These are phyloP conservation scores for Platanthera guangdongensis DNA, from an alignment of 106 monocot genomes.

Conservation along the genomic window DNA sequence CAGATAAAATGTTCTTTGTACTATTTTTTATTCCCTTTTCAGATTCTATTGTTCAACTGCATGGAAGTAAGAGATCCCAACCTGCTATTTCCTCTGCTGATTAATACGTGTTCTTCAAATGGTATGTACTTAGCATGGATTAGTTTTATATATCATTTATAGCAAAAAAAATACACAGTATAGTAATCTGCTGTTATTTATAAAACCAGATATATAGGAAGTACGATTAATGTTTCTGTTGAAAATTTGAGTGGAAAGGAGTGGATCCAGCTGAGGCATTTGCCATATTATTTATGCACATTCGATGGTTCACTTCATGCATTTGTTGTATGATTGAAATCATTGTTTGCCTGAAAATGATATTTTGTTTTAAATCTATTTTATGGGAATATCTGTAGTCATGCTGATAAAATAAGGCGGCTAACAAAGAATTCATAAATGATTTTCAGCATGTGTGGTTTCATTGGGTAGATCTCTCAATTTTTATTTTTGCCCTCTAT, in stretches of 20 bases:
- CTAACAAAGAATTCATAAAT: background rate
- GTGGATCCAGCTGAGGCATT: background rate
- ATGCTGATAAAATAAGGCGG: background rate
- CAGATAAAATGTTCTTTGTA: constrained; percentile 1
- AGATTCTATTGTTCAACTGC: constrained; percentile 96
- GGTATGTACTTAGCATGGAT: constrained; percentile 31
- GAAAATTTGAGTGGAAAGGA: background rate
- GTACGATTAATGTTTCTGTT: background rate
- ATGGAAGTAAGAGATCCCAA: constrained; percentile 84
- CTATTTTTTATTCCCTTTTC: constrained; percentile 7
- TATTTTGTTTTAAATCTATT: background rate
- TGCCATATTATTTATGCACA: no score
- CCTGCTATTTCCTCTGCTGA: constrained; percentile 57
- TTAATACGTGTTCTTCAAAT: constrained; percentile 41
- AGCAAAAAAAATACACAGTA: background rate
- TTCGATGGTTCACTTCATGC: no score
- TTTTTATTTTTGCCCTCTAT: background rate
- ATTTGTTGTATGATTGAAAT: no score
- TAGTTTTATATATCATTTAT: background rate
- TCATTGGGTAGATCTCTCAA: background rate
- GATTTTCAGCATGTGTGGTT: background rate
- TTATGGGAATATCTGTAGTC: background rate
- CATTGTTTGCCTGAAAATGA: background rate
- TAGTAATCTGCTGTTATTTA: background rate
- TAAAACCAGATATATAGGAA: background rate